Evolutionary conservation across 352 stramenopile genomes (phyloP), one percentile per base, ranked within the genome.

Genomic region (Albugo laibachii): DNA sequence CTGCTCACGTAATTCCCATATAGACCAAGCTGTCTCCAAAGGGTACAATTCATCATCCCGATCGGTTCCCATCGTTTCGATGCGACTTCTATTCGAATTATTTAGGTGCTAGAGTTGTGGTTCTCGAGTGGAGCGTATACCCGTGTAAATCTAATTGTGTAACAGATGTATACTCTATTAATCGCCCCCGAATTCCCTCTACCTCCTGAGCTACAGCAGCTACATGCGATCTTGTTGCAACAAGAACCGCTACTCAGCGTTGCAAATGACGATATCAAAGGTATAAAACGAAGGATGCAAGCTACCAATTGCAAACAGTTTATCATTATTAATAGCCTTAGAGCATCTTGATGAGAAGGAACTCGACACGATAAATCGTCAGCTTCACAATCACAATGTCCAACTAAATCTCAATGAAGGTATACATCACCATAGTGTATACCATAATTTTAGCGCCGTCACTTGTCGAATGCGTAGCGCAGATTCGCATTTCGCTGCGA

Each of bases 1-100:
- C 48, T 79, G 50, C 41, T 92, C 79, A 37, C 73, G 68, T 55
- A 83, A 75, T 61, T 94, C 81, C 72, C 72, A 93, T 55, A 94
- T 72, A 31, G 66, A 66, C 81, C 81, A 94, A 43, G 67, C 69
- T 43, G 72, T 76, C 51, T 94, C 69, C 24, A 94, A 66, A 52
- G 64, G 58, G 55, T 94, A 75, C 44, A 51, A 48, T 54, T 74
- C 76, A 48, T 77, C 66, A 39, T 62, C 65, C 50, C 74, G 58
- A 45, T 53, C 48, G 38, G 20, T 19, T 24, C 16, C 16, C 20
- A 24, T 43, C 16, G 38, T 19, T 43, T 24, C 38, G 3, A 8
- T 43, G 38, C 38, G 16, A 24, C 20, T 43, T 19, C 38, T 43
- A 31, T 10, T 31, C 24, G 8, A 8, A 31, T 3, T 31, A 31